Conservation (phyloP, 768 basidiomycete genomes). For the Austroboletus eburneus region DNA sequence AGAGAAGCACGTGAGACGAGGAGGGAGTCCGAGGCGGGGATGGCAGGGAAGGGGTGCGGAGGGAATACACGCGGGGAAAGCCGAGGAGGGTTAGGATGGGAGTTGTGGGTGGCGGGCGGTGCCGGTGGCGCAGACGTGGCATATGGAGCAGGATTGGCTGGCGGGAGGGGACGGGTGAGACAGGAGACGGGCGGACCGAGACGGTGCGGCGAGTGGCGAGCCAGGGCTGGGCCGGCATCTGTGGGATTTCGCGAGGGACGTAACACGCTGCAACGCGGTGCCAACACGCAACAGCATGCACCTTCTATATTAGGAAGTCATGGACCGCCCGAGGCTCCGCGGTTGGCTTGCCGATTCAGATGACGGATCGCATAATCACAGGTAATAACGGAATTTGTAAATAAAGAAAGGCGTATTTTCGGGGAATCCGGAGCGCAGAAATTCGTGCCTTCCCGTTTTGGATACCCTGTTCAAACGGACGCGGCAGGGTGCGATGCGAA, state of each 20-base stretch:
- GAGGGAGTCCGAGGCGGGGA: not conserved
- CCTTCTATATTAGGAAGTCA: conserved; percentile 10
- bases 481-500: conserved; percentile 30
- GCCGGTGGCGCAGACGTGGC: conserved; percentile 26
- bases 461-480: conserved; percentile 18
- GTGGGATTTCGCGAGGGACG: conserved; percentile 16
- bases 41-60: conserved; percentile 8
- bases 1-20: conserved; percentile 6
- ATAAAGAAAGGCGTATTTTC: conserved; percentile 22
- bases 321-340: conserved; percentile 31
- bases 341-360: conserved; percentile 27
- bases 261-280: conserved; percentile 20
- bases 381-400: conserved; percentile 32
- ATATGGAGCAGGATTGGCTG: conserved; percentile 1
- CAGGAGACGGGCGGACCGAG: conserved; percentile 13
- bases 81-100: conserved; percentile 8
- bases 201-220: conserved; percentile 20
- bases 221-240: conserved; percentile 24
- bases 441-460: conserved; percentile 8
- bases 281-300: conserved; percentile 26
- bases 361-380: conserved; percentile 26
- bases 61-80: conserved; percentile 15
- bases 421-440: conserved; percentile 28
- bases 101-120: conserved; percentile 9
- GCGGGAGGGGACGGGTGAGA: conserved; percentile 4